Evolutionary conservation across 176 grass and related monocot genomes (phyloP), one percentile per base, ranked within the genome.

Genomic region (Oryza longistaminata): DNA sequence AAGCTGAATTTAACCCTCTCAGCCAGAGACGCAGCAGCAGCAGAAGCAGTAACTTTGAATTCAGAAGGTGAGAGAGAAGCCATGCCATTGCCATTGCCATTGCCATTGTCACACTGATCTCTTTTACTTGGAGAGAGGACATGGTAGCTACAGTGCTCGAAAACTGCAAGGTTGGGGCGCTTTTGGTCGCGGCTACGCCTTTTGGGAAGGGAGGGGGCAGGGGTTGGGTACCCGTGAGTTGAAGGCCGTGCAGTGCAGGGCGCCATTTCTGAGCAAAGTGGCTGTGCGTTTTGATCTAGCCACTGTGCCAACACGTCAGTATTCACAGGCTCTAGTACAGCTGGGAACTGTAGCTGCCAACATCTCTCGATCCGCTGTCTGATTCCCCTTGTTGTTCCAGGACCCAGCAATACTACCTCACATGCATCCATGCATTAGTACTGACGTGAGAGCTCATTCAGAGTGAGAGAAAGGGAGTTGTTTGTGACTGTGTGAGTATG

Each of bases 161-260:
- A 90, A 90, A 90, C 83, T 11, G 88, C 83, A 90, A 85, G 33
- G 76, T 80, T 26, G 29, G 11, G 1, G 76, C 70, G 76, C 70
- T 80, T 81, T 85, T 29, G 46, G 35, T 29, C 75, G 55, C 82
- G 1, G 2, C 21, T 61, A 81, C 52, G 68, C 71, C 5, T 82
- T 76, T 26, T 43, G 42, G 42, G 42, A 43, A 0, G 42, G 42
- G 9, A 43, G 42, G 39, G 42, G 42, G 0, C 42, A 43, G 42
- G 5, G 10, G 3, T 58, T 7, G 35, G 55, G 77, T 25, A n/a
- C 73, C 73, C 1, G 14, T 10, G 49, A 82, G 64, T 82, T 76
- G 70, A 37, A 76, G 42, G 53, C 71, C 21, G 43, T 48, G 75
- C 75, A 74, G 78, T 48, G 75, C 75, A 81, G 78, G 66, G 49